A percentile compares a stretch with the other conserved stretches of the same genome.
Conservation (phyloP, 202 grass and related monocot species). For the Schoenoplectus triqueter region DNA sequence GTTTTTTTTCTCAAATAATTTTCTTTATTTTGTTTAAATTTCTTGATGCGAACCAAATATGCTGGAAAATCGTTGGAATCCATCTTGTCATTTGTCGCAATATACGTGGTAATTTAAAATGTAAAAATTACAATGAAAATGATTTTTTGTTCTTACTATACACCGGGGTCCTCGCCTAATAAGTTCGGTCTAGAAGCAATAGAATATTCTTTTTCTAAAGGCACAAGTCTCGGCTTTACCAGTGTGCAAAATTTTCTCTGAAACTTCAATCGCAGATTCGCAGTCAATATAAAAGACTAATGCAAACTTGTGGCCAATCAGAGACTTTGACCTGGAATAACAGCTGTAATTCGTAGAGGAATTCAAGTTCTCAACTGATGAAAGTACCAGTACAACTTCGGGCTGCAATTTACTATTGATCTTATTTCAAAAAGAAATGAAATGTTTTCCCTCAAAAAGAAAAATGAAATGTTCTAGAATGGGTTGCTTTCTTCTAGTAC, state of each 20-base stretch:
- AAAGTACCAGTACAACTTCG: background rate
- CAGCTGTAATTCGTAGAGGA: background rate
- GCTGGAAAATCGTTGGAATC: background rate
- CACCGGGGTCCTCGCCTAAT: background rate
- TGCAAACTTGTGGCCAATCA: background rate
- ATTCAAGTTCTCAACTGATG: background rate
- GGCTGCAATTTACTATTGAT: background rate
- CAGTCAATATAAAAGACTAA: background rate
- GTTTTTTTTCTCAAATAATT: background rate
- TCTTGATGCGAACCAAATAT: background rate
- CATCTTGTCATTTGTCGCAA: no score
- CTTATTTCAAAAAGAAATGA: background rate
- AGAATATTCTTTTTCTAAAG: background rate
- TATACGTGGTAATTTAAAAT: no score
- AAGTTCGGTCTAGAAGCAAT: constrained; percentile 15
- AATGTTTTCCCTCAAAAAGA: background rate
- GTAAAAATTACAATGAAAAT: no score
- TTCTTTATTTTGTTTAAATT: background rate
- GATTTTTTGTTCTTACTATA: no score
- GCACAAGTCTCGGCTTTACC: background rate
- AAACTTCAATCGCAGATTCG: background rate
- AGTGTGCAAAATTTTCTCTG: background rate
- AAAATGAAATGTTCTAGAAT: background rate
- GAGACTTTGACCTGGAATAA: constrained; percentile 6
- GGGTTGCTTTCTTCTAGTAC: background rate